phyloP scores from a whole-genome alignment of 257 asterid genomes.

The Solanum etuberosum region DNA sequence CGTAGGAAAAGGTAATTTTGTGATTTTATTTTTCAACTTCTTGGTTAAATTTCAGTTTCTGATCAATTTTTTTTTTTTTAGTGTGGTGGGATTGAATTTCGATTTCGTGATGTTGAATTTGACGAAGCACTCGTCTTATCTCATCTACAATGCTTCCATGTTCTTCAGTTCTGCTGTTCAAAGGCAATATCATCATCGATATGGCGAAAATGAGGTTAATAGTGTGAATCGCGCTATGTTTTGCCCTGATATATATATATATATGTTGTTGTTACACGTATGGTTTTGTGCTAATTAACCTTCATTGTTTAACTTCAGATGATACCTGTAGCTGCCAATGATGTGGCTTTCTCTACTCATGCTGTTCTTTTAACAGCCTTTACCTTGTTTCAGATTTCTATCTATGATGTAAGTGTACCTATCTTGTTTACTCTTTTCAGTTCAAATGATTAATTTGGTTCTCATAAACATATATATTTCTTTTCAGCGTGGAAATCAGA shows the following conservation, averaged over 20 bases:
- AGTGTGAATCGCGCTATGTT: not conserved
- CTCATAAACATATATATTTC: not conserved
- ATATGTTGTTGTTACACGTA: not conserved
- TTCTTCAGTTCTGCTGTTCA: slow-evolving; percentile 76
- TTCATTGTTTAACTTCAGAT: slow-evolving; percentile 30
- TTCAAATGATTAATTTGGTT: not conserved
- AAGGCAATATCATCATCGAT: slow-evolving; percentile 59
- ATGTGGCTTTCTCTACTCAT: slow-evolving; percentile 88
- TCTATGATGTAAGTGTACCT: slow-evolving; percentile 46
- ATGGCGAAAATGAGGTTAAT: slow-evolving; percentile 54
- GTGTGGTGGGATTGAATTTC: slow-evolving; percentile 92
- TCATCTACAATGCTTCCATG: slow-evolving; percentile 78
- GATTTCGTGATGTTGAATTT: slow-evolving; percentile 74
- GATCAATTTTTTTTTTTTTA: not conserved
- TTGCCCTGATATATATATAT: not conserved
- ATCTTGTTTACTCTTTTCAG: not conserved
- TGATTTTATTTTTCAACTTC: not conserved
- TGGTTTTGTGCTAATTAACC: not conserved
- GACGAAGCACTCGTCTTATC: slow-evolving; percentile 84
- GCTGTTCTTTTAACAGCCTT: slow-evolving; percentile 71
- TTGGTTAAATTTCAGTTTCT: not conserved
- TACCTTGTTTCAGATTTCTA: slow-evolving; percentile 63
- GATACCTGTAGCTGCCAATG: slow-evolving; percentile 97
- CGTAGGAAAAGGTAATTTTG: slow-evolving; percentile 59
- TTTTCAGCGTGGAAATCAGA: slow-evolving; percentile 78